Evolutionary conservation across 2,329 filamentous ascomycete species (phyloP), one percentile per base, ranked within the genome.

Genomic region (Paecilomyces sp.): DNA sequence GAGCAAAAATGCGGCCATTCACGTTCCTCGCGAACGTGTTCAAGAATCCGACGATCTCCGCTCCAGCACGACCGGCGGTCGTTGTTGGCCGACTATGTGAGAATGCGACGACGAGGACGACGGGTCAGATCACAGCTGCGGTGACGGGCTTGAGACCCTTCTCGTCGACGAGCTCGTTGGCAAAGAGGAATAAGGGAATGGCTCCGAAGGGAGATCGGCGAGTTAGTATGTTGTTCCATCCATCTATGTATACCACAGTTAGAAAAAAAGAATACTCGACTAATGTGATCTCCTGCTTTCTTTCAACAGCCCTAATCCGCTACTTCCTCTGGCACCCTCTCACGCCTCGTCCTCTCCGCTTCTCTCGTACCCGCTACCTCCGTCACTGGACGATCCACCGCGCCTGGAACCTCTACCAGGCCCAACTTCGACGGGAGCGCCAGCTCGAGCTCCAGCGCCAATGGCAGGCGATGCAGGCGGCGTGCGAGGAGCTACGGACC

Each of bases 381-480:
- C 90, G 94, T 54, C 94, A 99, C 82, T 99, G 94, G 94, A 97
- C 94, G 57, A 97, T 99, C 76, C 92, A 97, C 81, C 92, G 94
- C 68, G 93, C 93, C 24, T 97, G 92, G 91, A 83, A 90, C 69
- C 82, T 97, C 31, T 89, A 88, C 77, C 86, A 88, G 68, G 83
- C 87, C 66, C 84, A 89, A 72, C 83, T 87, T 68, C 86, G 87
- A 55, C 80, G 83, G 64, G 77, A 80, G 36, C 82, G 86, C 57
- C 83, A 90, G 71, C 78, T 82, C 58, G 90, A 92, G 73, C 83
- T 97, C 54, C 85, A 91, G 78, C 82, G 90, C 51, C 85, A 86
- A 80, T 92, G 92, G 78, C 88, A 90, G 71, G 85, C 85, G 70
- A 97, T 99, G 89, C 83, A 84, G 61, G 80, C 81, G 53, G 93